Evolutionary conservation across 2,329 filamentous ascomycete species (phyloP).

Genomic region (Fusarium coffeatum): DNA sequence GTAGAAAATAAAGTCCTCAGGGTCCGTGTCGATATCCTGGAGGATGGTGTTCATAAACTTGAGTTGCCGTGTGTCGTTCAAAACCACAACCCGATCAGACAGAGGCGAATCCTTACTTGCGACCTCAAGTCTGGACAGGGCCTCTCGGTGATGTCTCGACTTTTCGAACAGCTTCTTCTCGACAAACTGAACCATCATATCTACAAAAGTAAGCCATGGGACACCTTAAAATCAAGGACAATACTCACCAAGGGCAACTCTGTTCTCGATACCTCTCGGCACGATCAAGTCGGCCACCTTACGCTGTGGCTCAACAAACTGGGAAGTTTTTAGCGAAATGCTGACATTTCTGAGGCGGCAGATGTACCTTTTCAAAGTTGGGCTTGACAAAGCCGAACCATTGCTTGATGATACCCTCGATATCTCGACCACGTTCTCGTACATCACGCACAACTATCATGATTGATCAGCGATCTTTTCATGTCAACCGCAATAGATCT

Average conservation of each 20-base stretch:
- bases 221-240: not conserved
- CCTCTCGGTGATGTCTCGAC: slow-evolving; percentile 82
- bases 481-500: not conserved
- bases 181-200: slow-evolving; percentile 94
- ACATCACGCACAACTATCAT: slow-evolving; percentile 83
- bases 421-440: slow-evolving; percentile 86
- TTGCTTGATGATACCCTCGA: slow-evolving; percentile 96
- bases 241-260: slow-evolving; percentile 81
- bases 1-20: slow-evolving; percentile 97
- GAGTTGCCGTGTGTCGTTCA: slow-evolving; percentile 83
- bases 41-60: slow-evolving; percentile 91
- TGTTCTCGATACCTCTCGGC: slow-evolving; percentile 92
- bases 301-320: slow-evolving; percentile 91
- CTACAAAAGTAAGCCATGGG: slow-evolving; percentile 54
- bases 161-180: slow-evolving; percentile 88
- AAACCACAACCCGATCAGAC: slow-evolving; percentile 77
- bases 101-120: slow-evolving; percentile 78
- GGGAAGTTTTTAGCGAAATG: slow-evolving; percentile 17
- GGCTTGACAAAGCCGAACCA: slow-evolving; percentile 98
- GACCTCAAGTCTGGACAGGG: slow-evolving; percentile 79
- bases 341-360: not conserved
- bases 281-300: slow-evolving; percentile 95
- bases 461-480: slow-evolving; percentile 15
- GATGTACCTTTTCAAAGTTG: slow-evolving; percentile 81
- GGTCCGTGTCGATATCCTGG: slow-evolving; percentile 78